Base-by-base conservation (phyloP, 2,329 filamentous ascomycete species). In the Fusarium sp. region DNA sequence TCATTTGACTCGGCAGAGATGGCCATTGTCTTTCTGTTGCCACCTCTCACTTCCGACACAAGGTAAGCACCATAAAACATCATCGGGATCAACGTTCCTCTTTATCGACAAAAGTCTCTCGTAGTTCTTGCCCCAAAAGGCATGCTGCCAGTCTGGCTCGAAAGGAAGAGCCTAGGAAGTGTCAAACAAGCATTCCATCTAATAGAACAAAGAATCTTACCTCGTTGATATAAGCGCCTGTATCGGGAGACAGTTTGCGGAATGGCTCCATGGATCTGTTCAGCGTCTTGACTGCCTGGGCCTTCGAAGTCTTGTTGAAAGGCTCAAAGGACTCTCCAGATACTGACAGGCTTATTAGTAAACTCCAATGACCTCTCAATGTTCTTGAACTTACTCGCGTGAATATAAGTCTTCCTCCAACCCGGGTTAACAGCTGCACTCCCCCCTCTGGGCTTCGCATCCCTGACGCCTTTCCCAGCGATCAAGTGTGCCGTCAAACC, bases 381-480 rank as follows among this genome's bases (percentile, higher is more conserved):
- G 3, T 11, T 18, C 3, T 12, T 1, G 67, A 80, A 82, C 84
- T 78, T 77, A 86, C 86, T 72, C 0, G 80, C 71, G 57, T 86
- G 85, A 6, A 84, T 77, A 24, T 83, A 82, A 0, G 85, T 81
- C 18, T 74, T 84, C 22, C 88, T 82, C 87, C 87, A 91, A 0
- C 86, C 86, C 1, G 87, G 87, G 42, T 85, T 84, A 6, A 87
- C 83, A 1, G 87, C 80, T 36, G 86, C 85, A 47, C 83, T 79
- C 0, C 85, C 85, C 1, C 86, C 86, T 24, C 83, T 77, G 0
- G 85, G 84, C 38, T 79, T 77, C 5, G 85, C 86, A 47, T 87
- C 75, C 1, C 81, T 78, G 2, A 87, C 82, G 1, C 84, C 87
- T 39, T 83, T 83, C 0, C 87, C 86, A 5, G 82, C 80, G 0